Conservation (phyloP, 148 eudicot genomes). For the Vaccinium macrocarpon region DNA sequence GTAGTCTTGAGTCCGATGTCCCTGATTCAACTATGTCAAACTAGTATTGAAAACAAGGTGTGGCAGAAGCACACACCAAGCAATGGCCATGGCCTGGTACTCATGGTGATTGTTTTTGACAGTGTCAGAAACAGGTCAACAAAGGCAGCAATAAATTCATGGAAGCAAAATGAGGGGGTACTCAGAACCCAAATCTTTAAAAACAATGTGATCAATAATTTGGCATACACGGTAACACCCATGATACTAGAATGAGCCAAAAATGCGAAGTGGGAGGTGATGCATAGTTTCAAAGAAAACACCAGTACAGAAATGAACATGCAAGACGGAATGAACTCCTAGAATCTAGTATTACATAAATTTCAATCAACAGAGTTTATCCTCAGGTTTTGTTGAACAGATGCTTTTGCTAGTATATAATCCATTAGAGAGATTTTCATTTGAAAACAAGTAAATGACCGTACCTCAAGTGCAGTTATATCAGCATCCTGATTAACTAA, state of each 20-base stretch:
- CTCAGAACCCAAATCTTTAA: neutral
- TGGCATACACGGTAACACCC: neutral
- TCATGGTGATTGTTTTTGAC: neutral
- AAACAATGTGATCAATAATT: neutral
- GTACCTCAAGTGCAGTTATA: constrained; percentile 86
- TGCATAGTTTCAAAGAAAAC: neutral
- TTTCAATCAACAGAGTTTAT: neutral
- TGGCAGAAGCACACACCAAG: neutral
- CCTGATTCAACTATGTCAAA: constrained; percentile 3
- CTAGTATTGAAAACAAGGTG: neutral
- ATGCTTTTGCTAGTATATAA: neutral
- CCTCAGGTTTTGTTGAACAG: neutral
- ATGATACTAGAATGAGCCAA: neutral
- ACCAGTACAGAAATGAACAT: neutral
- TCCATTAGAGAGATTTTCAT: neutral
- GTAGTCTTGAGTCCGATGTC: neutral
- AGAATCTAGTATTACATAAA: neutral
- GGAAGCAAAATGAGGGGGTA: neutral
- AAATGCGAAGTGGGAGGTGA: neutral
- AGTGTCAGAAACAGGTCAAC: neutral
- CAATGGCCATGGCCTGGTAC: neutral
- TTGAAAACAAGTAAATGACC: neutral
- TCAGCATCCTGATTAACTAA: constrained; percentile 88
- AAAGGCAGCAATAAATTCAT: neutral
- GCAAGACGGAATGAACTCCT: neutral